A percentile compares a stretch with the other conserved stretches of the same genome.
These are phyloP conservation scores for Backusella tuberculispora DNA, from an alignment of 192 early-diverging fungal species.

Conservation along the genomic window DNA sequence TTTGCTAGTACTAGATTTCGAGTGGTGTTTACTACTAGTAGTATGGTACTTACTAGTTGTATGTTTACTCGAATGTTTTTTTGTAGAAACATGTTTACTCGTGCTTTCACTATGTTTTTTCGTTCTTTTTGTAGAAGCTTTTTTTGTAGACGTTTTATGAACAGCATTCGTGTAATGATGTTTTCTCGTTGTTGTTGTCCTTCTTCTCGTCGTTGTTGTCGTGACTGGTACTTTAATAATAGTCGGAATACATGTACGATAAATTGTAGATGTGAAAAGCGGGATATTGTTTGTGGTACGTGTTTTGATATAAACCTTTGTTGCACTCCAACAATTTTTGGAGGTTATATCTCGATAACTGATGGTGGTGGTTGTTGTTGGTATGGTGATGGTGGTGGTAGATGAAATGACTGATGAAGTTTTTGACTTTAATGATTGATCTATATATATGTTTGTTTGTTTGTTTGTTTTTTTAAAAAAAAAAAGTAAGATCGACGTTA, in stretches of 20 bases:
- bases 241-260: constrained; percentile 1
- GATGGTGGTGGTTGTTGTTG: not conserved
- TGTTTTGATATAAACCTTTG: constrained; percentile 12
- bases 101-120: not conserved
- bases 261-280: not conserved
- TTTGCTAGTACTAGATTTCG: too few relatives aligned
- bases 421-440: too few relatives aligned
- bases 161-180: not conserved
- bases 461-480: not conserved
- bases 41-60: not conserved
- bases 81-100: constrained; percentile 1
- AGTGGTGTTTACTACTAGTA: too few relatives aligned
- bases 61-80: too few relatives aligned
- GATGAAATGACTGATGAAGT: not conserved
- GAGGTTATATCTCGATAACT: not conserved
- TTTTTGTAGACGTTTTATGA: not conserved
- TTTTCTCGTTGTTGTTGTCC: not conserved
- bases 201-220: not conserved
- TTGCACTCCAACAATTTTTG: not conserved
- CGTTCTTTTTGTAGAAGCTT: not conserved
- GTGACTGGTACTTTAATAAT: constrained; percentile 15
- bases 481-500: not conserved
- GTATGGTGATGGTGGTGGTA: not conserved
- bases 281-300: not conserved
- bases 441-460: too few relatives aligned